Evolutionary conservation across 768 basidiomycete species (phyloP), one percentile per base, ranked within the genome.

Genomic region (Hemileccinum rubropunctum): DNA sequence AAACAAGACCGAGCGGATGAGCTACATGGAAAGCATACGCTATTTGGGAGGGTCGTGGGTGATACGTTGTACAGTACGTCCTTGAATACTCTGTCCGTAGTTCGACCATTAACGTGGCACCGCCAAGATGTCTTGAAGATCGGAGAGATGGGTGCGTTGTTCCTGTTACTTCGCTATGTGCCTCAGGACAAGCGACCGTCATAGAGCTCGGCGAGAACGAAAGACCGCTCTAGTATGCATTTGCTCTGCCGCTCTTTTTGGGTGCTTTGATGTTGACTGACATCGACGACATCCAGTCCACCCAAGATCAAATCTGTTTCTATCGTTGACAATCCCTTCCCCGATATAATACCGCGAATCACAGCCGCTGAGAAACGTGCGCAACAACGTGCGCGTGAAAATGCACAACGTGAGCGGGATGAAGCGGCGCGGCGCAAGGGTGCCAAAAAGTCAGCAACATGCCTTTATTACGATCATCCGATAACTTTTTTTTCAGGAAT

Each of bases 261-360:
- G 13, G 13, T 34, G 7, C 20, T 26, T 43, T 41, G 27, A 35
- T 33, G 26, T 41, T 36, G 36, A 20, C 50, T 57, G 36, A 57
- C 42, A 15, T 9, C 1, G 11, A 20, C 15, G 3, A n/a, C 12
- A 17, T 42, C 0, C 58, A 94, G 93, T 57, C 93, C 97, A 3
- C 94, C 95, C 0, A 94, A 88, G 64, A 95, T 99, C 65, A 88
- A 84, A 58, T 79, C 80, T 2, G 77, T 95, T 26, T 81, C 84
- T 10, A 88, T 99, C 45, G 63, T 92, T 27, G 93, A 97, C 46
- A 95, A 98, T 63, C 95, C 97, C 0, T 98, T 97, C 65, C 81
- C 86, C 47, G 95, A 98, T 62, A 97, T 98, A 56, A 80, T 94
- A 33, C 95, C 95, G 5, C 85, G 97, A 21, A 99, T 98, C 52